Conservation (phyloP, 1,284 basidiomycete genomes). For the Puccinia polysora region DNA sequence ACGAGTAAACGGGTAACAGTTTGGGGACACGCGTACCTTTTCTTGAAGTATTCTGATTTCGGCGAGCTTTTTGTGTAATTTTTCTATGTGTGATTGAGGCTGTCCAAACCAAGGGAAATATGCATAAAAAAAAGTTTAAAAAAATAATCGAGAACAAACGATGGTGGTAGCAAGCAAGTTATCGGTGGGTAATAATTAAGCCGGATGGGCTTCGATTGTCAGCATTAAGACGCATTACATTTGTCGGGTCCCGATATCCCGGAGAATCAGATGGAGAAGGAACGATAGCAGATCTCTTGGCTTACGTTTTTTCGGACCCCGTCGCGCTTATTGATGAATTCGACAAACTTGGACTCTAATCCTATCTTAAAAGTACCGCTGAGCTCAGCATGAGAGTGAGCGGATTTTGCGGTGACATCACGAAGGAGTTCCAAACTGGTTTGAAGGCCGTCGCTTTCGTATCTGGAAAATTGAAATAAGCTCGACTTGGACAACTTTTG, state of each 20-base stretch:
- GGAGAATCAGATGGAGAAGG: background rate
- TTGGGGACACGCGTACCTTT: constrained; percentile 57
- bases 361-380: constrained; percentile 71
- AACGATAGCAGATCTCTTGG: background rate
- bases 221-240: background rate
- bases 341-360: constrained; percentile 60
- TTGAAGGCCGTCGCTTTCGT: constrained; percentile 26
- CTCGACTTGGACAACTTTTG: constrained; percentile 69
- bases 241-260: no score
- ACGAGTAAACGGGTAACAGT: background rate
- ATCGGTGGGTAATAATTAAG: background rate
- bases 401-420: constrained; percentile 23
- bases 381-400: constrained; percentile 56
- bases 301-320: constrained; percentile 33
- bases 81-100: constrained; percentile 72
- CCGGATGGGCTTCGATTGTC: background rate
- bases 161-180: no score
- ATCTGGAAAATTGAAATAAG: constrained; percentile 54
- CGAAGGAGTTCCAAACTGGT: constrained; percentile 22
- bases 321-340: constrained; percentile 35
- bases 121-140: no score
- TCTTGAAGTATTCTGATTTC: constrained; percentile 72
- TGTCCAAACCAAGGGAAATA: constrained; percentile 47
- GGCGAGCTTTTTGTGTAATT: constrained; percentile 78
- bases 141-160: no score